phyloP scores from a whole-genome alignment of 2,329 filamentous ascomycete species.

The Lachnellula occidentalis region DNA sequence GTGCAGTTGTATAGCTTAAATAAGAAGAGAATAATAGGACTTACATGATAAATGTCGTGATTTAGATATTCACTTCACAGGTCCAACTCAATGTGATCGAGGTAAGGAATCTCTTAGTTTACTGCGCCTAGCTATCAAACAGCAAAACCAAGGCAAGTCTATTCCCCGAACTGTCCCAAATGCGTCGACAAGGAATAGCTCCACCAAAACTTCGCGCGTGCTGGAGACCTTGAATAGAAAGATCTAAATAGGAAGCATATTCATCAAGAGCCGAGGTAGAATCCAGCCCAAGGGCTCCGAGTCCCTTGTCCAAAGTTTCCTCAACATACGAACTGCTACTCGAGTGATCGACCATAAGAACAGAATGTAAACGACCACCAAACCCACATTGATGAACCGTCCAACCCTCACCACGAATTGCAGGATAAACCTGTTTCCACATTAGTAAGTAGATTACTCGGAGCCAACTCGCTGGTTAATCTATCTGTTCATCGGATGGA shows the following conservation, averaged over 20 bases:
- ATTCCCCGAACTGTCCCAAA: constrained; percentile 37
- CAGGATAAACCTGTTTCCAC: not conserved
- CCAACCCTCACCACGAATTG: not conserved
- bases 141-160: constrained; percentile 27
- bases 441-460: too few relatives aligned
- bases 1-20: too few relatives aligned
- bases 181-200: constrained; percentile 37
- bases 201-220: constrained; percentile 12
- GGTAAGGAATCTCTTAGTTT: too few relatives aligned
- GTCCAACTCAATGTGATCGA: too few relatives aligned
- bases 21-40: too few relatives aligned
- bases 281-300: not conserved
- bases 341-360: constrained; percentile 8
- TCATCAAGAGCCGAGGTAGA: not conserved
- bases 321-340: not conserved
- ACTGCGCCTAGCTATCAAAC: not conserved
- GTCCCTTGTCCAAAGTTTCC: constrained; percentile 4
- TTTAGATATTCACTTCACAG: not conserved
- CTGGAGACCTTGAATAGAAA: constrained; percentile 2
- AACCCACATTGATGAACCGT: constrained; percentile 13
- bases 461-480: too few relatives aligned
- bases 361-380: constrained; percentile 1
- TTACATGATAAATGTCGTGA: too few relatives aligned
- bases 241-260: constrained; percentile 17
- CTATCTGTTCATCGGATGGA: not conserved